Percentiles rank a stretch among this genome's conserved stretches.
Evolutionary conservation across 2,329 filamentous ascomycete species (phyloP).

Genomic region (Akanthomyces lecanii): DNA sequence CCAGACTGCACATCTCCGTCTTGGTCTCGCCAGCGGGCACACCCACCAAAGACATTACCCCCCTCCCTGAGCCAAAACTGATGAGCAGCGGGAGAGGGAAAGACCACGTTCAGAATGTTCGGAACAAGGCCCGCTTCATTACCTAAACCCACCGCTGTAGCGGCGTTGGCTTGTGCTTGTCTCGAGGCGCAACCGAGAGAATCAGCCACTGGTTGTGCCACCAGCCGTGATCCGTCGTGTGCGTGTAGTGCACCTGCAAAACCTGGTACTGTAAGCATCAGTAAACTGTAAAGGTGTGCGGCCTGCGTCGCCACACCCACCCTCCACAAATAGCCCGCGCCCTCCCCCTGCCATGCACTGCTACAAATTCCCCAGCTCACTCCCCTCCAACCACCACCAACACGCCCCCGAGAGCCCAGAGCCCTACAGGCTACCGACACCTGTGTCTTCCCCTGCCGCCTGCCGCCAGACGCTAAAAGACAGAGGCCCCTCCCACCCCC

Average conservation of each 20-base stretch:
- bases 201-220: too few species aligned
- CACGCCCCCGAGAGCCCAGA: background rate
- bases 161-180: background rate
- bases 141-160: background rate
- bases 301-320: background rate
- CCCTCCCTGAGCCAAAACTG: background rate
- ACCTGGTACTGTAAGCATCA: background rate
- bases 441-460: slow-evolving; percentile 2
- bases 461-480: slow-evolving; percentile 12
- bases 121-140: background rate
- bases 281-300: background rate
- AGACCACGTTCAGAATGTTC: background rate
- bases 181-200: too few species aligned
- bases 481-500: background rate
- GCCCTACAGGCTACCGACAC: background rate
- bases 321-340: slow-evolving; percentile 6
- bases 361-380: background rate
- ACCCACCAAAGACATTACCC: background rate
- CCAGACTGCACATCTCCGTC: background rate
- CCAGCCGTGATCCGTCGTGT: too few species aligned
- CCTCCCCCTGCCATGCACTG: background rate
- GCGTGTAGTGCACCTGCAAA: too few species aligned
- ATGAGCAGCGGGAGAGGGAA: background rate
- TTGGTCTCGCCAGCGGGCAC: background rate
- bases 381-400: background rate